A percentile compares a stretch with the other conserved stretches of the same genome.
These are phyloP conservation scores for Russula emetica DNA, from an alignment of 768 basidiomycete species.

Conservation along the genomic window DNA sequence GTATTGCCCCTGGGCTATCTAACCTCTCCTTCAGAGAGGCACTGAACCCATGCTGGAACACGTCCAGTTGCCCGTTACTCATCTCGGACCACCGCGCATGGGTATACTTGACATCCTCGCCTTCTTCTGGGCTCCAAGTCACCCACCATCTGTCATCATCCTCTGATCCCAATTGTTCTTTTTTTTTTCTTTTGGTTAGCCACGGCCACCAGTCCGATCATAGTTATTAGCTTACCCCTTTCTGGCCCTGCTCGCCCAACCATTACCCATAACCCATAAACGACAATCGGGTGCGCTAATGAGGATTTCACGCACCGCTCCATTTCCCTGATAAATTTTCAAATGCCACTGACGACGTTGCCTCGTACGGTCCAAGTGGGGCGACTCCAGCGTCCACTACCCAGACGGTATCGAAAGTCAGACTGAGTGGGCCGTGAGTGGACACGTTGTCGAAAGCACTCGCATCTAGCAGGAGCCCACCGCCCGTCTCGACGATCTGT, in stretches of 20 bases:
- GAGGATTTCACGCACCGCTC: conserved; percentile 12
- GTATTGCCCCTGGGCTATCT: conserved; percentile 7
- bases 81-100: conserved; percentile 11
- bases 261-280: background rate
- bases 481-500: conserved; percentile 2
- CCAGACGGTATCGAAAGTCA: conserved; percentile 18
- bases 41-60: conserved; percentile 8
- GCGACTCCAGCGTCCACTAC: conserved; percentile 1
- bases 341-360: background rate
- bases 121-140: conserved; percentile 16
- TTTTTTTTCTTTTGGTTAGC: conserved; percentile 11
- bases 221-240: conserved; percentile 7
- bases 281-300: background rate
- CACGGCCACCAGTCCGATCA: background rate
- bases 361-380: conserved; percentile 16
- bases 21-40: conserved; percentile 1
- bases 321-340: conserved; percentile 16
- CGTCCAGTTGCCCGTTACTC: background rate
- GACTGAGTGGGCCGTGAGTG: conserved; percentile 3
- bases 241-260: conserved; percentile 13
- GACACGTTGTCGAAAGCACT: conserved; percentile 7
- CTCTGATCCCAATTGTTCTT: conserved; percentile 6
- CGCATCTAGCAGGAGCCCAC: conserved; percentile 21
- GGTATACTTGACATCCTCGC: conserved; percentile 12
- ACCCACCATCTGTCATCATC: conserved; percentile 9